Evolutionary conservation across 2,329 filamentous ascomycete species (phyloP).

Genomic region (Fusarium sp.): DNA sequence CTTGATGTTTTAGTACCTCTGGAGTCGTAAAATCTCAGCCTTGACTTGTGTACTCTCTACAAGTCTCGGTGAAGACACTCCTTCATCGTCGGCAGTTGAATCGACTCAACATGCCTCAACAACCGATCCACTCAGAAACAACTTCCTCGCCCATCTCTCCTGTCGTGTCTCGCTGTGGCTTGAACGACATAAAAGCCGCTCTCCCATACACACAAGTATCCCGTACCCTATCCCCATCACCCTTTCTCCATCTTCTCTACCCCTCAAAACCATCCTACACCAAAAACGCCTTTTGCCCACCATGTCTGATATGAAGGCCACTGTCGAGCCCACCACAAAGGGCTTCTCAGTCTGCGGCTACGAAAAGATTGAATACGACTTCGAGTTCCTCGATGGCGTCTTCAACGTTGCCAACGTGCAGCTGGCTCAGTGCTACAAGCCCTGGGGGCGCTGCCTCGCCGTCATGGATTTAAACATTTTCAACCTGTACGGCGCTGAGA

Average conservation of each 20-base stretch:
- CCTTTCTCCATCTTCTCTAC: conserved; percentile 8
- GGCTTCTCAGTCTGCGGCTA: conserved; percentile 80
- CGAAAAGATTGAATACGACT: conserved; percentile 82
- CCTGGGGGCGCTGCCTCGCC: conserved; percentile 74
- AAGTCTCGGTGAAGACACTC: conserved; percentile 15
- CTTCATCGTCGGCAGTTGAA: conserved; percentile 24
- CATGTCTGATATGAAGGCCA: conserved; percentile 79
- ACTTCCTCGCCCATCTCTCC: neutral
- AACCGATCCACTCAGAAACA: neutral
- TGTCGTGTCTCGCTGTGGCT: neutral
- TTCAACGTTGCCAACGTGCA: conserved; percentile 71
- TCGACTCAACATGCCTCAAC: neutral
- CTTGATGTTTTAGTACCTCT: conserved; percentile 16
- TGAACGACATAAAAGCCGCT: conserved; percentile 27
- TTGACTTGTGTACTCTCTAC: conserved; percentile 1
- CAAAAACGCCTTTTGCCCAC: conserved; percentile 33
- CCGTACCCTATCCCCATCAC: conserved; percentile 15
- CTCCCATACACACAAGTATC: conserved; percentile 9
- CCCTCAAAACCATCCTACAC: neutral
- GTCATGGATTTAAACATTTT: conserved; percentile 80
- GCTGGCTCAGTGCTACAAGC: conserved; percentile 73
- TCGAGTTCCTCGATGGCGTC: conserved; percentile 77
- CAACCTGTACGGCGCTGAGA: conserved; percentile 73
- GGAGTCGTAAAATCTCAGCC: neutral
- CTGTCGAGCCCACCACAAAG: conserved; percentile 70